Evolutionary conservation across 331 rosid genomes (phyloP).

Genomic region (Rosa hybrid): DNA sequence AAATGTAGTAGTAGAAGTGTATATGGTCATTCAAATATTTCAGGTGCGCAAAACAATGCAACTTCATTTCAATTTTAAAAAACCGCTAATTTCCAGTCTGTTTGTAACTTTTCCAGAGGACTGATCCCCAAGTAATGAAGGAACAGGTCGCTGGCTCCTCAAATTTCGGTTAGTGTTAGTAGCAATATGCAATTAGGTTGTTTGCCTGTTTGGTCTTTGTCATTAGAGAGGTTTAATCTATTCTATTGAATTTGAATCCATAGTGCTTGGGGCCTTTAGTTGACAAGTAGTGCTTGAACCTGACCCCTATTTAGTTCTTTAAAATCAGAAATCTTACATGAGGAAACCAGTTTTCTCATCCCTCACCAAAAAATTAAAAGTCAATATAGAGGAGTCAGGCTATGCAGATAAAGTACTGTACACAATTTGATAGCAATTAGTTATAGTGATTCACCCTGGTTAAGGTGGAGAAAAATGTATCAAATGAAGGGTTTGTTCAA

Average conservation of each 20-base stretch:
- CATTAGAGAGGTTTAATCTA: neutral
- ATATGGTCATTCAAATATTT: neutral
- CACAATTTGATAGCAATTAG: neutral
- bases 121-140: neutral
- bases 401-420: neutral
- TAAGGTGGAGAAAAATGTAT: neutral
- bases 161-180: neutral
- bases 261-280: neutral
- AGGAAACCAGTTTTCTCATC: neutral
- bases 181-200: neutral
- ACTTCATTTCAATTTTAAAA: neutral
- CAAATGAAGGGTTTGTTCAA: neutral
- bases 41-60: neutral
- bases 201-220: neutral
- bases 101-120: neutral
- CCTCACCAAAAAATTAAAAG: neutral
- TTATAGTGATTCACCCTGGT: neutral
- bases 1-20: neutral
- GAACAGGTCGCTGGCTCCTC: neutral
- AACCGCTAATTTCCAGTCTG: neutral
- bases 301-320: neutral
- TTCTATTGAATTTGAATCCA: neutral
- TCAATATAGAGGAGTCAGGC: neutral
- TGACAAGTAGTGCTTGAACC: neutral
- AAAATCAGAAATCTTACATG: neutral